A percentile compares a stretch with the other conserved stretches of the same genome.
Evolutionary conservation across 306 rosid species (phyloP).

Genomic region (Canavalia ensiformis): DNA sequence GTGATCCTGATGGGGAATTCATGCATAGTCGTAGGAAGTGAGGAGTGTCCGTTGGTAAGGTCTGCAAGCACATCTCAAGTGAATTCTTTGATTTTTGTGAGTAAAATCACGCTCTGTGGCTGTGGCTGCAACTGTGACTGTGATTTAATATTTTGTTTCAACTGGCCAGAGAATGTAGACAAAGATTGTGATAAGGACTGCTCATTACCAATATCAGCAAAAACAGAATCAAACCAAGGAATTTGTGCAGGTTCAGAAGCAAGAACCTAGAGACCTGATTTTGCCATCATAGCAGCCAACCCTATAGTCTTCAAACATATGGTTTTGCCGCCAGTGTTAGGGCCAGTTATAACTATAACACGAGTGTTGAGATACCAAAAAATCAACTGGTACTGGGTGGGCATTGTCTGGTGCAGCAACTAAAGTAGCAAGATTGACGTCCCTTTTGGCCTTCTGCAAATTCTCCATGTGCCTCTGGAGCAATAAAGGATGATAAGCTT

Average conservation of each 20-base stretch:
- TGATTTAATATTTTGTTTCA: constrained; percentile 54
- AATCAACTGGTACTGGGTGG: constrained; percentile 85
- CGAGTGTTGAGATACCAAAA: constrained; percentile 71
- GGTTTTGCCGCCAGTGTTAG: constrained; percentile 97
- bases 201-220: constrained; percentile 97
- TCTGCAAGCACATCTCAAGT: too few species aligned
- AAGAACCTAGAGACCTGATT: constrained; percentile 94
- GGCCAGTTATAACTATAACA: constrained; percentile 92
- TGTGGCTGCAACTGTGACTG: too few species aligned
- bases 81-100: too few species aligned
- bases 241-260: constrained; percentile 88
- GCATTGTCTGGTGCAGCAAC: constrained; percentile 65
- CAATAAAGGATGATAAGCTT: constrained; percentile 87
- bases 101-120: too few species aligned
- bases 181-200: constrained; percentile 90
- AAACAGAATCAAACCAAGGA: constrained; percentile 96
- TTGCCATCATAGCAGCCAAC: constrained; percentile 98
- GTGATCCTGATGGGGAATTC: too few species aligned
- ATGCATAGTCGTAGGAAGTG: too few species aligned
- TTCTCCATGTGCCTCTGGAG: constrained; percentile 72
- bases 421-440: constrained; percentile 53
- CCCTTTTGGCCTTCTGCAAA: constrained; percentile 68
- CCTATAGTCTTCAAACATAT: constrained; percentile 92
- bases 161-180: constrained; percentile 96
- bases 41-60: too few species aligned